Evolutionary conservation across 768 basidiomycete genomes (phyloP).

Genomic region (Hemileccinum rubropunctum): DNA sequence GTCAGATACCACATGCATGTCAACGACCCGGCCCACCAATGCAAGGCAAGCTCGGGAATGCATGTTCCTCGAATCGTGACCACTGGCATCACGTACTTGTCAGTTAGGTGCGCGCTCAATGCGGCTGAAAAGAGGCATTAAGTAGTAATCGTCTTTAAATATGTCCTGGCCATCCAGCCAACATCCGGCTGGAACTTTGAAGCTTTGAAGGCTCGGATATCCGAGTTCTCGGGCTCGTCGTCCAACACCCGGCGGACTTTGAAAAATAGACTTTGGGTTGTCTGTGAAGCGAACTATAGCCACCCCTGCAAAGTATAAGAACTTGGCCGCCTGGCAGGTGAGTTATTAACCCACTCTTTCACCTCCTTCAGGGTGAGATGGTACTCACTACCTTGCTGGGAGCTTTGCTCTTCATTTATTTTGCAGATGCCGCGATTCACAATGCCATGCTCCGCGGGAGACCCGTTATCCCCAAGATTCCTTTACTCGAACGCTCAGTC

Average conservation of each 20-base stretch:
- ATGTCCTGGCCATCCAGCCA: too few relatives aligned
- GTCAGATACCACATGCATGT: conserved; percentile 1
- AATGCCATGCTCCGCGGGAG: conserved; percentile 20
- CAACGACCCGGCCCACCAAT: background rate
- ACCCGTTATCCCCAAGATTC: conserved; percentile 14
- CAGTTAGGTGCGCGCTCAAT: background rate
- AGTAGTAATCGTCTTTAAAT: too few relatives aligned
- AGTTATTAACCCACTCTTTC: too few relatives aligned
- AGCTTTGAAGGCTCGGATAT: too few relatives aligned
- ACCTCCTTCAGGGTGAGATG: conserved; percentile 7
- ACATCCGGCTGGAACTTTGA: too few relatives aligned
- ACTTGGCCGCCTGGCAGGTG: too few relatives aligned
- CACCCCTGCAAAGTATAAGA: too few relatives aligned
- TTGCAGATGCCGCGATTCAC: conserved; percentile 19
- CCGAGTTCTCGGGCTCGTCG: too few relatives aligned
- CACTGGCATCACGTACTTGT: conserved; percentile 3
- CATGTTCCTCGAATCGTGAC: background rate
- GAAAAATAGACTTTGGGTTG: too few relatives aligned
- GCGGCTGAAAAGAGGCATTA: too few relatives aligned
- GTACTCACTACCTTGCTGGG: conserved; percentile 4
- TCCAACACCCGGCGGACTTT: too few relatives aligned
- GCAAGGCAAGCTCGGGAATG: conserved; percentile 7
- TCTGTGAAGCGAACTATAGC: too few relatives aligned
- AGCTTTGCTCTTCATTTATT: conserved; percentile 7
- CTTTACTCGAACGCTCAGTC: conserved; percentile 6